phyloP scores from a whole-genome alignment of 352 stramenopile genomes.

The Aphanomyces stellatus region DNA sequence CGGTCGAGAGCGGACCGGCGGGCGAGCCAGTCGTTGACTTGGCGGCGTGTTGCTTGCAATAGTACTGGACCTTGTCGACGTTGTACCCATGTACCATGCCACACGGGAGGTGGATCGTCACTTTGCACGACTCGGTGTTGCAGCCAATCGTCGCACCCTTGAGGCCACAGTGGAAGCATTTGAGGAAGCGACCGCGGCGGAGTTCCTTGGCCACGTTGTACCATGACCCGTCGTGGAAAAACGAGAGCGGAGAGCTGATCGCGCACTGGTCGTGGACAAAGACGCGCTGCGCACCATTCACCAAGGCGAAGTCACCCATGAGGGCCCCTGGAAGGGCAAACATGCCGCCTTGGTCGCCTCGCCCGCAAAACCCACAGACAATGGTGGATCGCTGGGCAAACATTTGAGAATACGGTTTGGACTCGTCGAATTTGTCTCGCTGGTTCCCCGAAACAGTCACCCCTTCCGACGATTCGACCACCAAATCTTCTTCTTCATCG shows the following conservation, averaged over 20 bases:
- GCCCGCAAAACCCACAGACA: constrained; percentile 67
- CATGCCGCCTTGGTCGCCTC: constrained; percentile 56
- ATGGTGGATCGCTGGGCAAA: constrained; percentile 56
- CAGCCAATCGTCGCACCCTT: constrained; percentile 74
- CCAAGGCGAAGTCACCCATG: constrained; percentile 62
- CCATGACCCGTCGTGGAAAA: constrained; percentile 66
- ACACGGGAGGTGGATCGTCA: constrained; percentile 81
- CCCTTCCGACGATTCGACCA: constrained; percentile 75
- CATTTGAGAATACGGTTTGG: constrained; percentile 53
- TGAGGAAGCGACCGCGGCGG: constrained; percentile 55
- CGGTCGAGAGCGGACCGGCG: not conserved
- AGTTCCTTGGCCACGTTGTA: constrained; percentile 82
- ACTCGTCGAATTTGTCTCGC: constrained; percentile 66
- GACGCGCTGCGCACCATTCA: constrained; percentile 53
- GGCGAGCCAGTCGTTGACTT: not conserved
- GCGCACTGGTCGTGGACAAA: constrained; percentile 84
- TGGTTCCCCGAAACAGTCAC: constrained; percentile 79
- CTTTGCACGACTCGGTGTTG: constrained; percentile 41
- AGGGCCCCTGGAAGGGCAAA: constrained; percentile 68
- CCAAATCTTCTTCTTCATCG: constrained; percentile 29
- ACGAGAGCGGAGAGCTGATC: constrained; percentile 75
- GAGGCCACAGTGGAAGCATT: constrained; percentile 55
- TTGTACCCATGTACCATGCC: constrained; percentile 23
- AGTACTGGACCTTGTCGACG: constrained; percentile 18
- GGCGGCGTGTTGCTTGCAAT: constrained; percentile 2